Base-by-base conservation (phyloP, 345 rosid genomes). In the Erucastrum elatum region DNA sequence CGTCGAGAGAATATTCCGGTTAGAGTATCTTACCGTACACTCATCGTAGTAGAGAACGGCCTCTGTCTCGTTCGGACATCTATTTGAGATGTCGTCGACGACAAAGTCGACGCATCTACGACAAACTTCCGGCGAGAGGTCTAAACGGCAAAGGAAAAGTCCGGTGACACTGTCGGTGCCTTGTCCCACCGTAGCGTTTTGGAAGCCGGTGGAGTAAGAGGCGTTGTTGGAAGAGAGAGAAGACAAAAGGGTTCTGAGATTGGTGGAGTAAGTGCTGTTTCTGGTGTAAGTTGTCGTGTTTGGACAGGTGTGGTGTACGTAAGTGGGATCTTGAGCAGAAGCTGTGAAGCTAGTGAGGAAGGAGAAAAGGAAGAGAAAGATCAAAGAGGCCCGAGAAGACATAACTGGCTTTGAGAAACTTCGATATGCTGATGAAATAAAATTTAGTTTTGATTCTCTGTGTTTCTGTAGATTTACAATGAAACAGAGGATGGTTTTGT, bases 21-120 rank as follows among this genome's bases (percentile, higher is more conserved):
- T 34, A 1, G 86, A 82, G 68, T 84, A 85, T 10, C 85, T 41
- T 41, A 41, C 49, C 39, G 31, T 51, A 67, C 87, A 87, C 65
- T 46, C 25, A 21, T 58, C 30, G 62, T 58, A 58, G 1, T 58
- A 58, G 62, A 59, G n/a, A 6, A 10, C 46, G 7, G 80, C 67
- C 11, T 39, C 31, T 69, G 44, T 84, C 30, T 69, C 13, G 2
- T 1, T 25, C 0, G 83, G 83, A 60, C 91, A 86, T 0, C 3
- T 9, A 11, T 5, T 25, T 3, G 9, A 1, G 16, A 81, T 58
- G 21, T 53, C 59, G 25, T 53, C 6, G 59, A 53, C 25, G 10
- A 16, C 25, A 16, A 53, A 53, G 60, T 10, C 4, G 60, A 53
- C 60, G 26, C 60, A 53, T 2, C 60, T 53, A 3, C 60, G 60